These are phyloP conservation scores for Berberis vulgaris DNA, from an alignment of 164 flowering plant species.

Conservation along the genomic window DNA sequence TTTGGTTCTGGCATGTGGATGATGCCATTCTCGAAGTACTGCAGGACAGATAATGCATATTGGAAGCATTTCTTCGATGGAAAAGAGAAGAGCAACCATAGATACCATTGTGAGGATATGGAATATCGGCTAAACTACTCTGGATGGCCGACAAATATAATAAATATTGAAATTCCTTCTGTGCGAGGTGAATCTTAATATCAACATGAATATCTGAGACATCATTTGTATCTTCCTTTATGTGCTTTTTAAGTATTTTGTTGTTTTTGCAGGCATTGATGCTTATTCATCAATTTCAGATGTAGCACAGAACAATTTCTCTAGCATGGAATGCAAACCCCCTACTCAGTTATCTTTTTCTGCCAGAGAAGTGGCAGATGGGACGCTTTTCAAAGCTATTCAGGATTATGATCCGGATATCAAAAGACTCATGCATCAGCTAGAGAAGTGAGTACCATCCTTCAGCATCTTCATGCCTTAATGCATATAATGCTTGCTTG, in stretches of 20 bases:
- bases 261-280: constrained; percentile 32
- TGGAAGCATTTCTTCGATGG: constrained; percentile 67
- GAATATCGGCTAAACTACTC: constrained; percentile 65
- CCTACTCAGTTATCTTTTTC: constrained; percentile 88
- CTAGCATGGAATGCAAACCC: constrained; percentile 75
- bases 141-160: constrained; percentile 89
- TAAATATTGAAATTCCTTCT: constrained; percentile 86
- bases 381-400: constrained; percentile 88
- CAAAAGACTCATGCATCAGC: constrained; percentile 69
- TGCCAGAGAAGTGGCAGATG: constrained; percentile 91
- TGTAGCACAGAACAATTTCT: constrained; percentile 30
- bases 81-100: constrained; percentile 28
- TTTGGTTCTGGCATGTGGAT: constrained; percentile 95
- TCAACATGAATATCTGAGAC: background rate
- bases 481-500: background rate
- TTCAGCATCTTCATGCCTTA: background rate
- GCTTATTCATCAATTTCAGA: constrained; percentile 72
- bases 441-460: constrained; percentile 48
- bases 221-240: background rate
- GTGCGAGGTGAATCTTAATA: constrained; percentile 36
- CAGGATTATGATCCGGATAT: constrained; percentile 94
- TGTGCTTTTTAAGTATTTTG: background rate
- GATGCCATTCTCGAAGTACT: constrained; percentile 89
- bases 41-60: constrained; percentile 55
- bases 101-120: constrained; percentile 56